These are phyloP conservation scores for Sarcocystis neurona DNA, from an alignment of 169 alveolate genomes.

Conservation along the genomic window DNA sequence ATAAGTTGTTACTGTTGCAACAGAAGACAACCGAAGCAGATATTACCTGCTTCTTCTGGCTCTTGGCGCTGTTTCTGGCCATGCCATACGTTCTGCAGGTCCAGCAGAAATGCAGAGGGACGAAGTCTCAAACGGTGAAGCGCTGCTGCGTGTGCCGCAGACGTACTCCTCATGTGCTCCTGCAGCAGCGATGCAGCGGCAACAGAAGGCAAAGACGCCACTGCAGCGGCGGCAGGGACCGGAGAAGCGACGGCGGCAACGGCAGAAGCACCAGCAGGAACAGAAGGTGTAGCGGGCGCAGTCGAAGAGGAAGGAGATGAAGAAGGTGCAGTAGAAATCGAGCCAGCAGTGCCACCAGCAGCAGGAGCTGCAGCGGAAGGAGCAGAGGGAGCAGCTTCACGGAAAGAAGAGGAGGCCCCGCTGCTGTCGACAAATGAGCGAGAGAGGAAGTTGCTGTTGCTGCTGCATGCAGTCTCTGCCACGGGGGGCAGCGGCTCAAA, in stretches of 20 bases:
- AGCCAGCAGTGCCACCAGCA: not conserved
- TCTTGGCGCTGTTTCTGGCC: too few species aligned
- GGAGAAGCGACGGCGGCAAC: not conserved
- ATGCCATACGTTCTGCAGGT: too few species aligned
- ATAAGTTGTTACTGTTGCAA: too few species aligned
- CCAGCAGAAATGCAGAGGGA: too few species aligned
- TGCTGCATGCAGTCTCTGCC: too few species aligned
- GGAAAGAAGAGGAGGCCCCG: not conserved
- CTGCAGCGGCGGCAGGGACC: not conserved
- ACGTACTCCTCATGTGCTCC: too few species aligned
- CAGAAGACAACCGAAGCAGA: too few species aligned
- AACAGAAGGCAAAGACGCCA: not conserved
- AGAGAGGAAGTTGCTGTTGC: not conserved
- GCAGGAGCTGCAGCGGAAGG: not conserved
- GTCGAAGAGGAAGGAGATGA: not conserved
- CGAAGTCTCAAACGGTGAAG: too few species aligned
- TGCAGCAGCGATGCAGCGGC: too few species aligned
- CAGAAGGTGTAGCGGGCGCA: not conserved
- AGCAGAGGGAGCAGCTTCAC: not conserved
- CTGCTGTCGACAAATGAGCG: not conserved
- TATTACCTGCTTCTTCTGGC: too few species aligned
- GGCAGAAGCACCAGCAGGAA: not conserved
- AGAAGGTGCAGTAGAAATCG: not conserved
- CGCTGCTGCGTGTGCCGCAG: too few species aligned
- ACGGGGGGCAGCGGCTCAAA: conserved; percentile 16